Base-by-base conservation (phyloP, 169 alveolate genomes). In the Eimeria praecox region DNA sequence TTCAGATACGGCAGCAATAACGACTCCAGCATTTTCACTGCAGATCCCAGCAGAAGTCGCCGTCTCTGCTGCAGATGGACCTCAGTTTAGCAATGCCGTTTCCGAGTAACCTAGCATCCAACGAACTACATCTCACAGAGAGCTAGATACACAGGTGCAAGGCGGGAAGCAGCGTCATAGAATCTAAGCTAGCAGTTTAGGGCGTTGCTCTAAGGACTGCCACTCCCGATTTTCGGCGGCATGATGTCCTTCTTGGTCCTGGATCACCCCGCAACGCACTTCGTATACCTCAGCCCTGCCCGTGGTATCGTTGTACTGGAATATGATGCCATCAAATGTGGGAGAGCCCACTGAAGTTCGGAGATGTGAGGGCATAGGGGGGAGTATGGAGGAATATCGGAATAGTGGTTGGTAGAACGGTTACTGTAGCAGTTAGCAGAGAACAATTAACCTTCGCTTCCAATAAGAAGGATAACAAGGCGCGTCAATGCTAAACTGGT, bases 1-100 rank as follows among this genome's bases (percentile, higher is more conserved):
- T 93, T 93, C 8, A 93, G 59, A 46, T 83, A 80, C 77, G 96
- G 83, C 82, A 93, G 40, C 78, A 93, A 85, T 18, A 93, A 80
- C 38, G 96, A 82, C 49, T 49, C 62, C 56, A 93, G 46, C 96
- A 93, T 93, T 75, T 27, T 85, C 24, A 16, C 42, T 56, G 59
- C 35, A 54, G 38, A 83, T 40, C 24, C 8, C 12, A 6, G 27
- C 18, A 30, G 14, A 69, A 8, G 78, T n/a, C n/a, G 3, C 10
- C 80, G n/a, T 69, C 44, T 0, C 49, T 1, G 80, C 30, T 35
- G 16, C 22, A 30, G 24, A 5, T 10, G 44, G 44, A 66, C 80
- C 80, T 69, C 40, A 2, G 77, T 30, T 27, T 6, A 33, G 80
- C 1, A 14, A 14, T 5, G 49, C 4, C 35, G 35, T 62, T n/a